Percentiles rank a stretch among this genome's conserved stretches.
phyloP scores from a whole-genome alignment of 2,329 filamentous ascomycete species.

The Hansfordia pulvinata region DNA sequence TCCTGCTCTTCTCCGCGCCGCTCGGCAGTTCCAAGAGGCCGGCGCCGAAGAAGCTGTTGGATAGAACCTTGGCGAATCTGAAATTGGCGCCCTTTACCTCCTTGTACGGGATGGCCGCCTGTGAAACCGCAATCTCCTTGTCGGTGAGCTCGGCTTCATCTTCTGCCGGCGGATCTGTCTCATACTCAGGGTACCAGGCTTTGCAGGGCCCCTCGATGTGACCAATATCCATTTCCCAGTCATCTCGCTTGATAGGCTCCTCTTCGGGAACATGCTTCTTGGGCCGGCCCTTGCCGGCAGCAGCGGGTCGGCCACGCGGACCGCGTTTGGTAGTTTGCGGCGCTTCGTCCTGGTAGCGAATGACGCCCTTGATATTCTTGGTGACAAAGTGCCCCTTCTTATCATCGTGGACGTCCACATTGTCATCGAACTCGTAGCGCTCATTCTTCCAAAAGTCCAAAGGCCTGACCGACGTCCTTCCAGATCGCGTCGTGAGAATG shows the following conservation, averaged over 20 bases:
- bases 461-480: slow-evolving; percentile 64
- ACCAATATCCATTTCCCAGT: slow-evolving; percentile 60
- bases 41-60: slow-evolving; percentile 72
- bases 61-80: slow-evolving; percentile 78
- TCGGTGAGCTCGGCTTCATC: slow-evolving; percentile 39
- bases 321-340: slow-evolving; percentile 19
- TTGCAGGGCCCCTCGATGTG: slow-evolving; percentile 49
- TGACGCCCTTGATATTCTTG: slow-evolving; percentile 61
- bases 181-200: slow-evolving; percentile 47
- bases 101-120: slow-evolving; percentile 39
- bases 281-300: slow-evolving; percentile 7
- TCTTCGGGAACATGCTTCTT: slow-evolving; percentile 24
- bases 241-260: slow-evolving; percentile 43
- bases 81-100: slow-evolving; percentile 58
- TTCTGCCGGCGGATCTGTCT: slow-evolving; percentile 38
- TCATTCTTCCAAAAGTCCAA: slow-evolving; percentile 83
- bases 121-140: slow-evolving; percentile 42
- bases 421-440: slow-evolving; percentile 53
- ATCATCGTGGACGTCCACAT: slow-evolving; percentile 31
- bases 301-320: slow-evolving; percentile 9
- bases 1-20: slow-evolving; percentile 70
- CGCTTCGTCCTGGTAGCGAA: slow-evolving; percentile 54
- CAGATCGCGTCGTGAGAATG: slow-evolving; percentile 55
- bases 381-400: slow-evolving; percentile 42
- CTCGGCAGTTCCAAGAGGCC: slow-evolving; percentile 83